Conservation (phyloP, 2,329 filamentous ascomycete species). For the Ambrosiella cleistominuta region DNA sequence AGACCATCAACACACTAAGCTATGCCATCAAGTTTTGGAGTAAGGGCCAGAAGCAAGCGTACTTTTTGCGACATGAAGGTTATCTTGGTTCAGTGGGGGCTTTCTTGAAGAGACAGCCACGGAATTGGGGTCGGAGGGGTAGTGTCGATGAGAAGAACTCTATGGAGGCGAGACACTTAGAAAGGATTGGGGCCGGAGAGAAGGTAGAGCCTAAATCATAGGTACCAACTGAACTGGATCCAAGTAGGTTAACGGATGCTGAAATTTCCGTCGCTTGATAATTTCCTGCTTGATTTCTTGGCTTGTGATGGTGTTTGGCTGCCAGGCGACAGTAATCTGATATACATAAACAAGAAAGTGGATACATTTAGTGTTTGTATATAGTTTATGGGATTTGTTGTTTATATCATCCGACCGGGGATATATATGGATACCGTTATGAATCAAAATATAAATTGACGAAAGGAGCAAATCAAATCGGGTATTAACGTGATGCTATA, state of each 20-base stretch:
- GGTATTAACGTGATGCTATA: background rate
- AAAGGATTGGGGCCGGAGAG: constrained; percentile 7
- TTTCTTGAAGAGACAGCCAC: constrained; percentile 78
- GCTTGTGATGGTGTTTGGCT: too few species aligned
- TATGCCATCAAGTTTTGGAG: constrained; percentile 98
- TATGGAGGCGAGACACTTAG: constrained; percentile 19
- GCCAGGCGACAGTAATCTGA: too few species aligned
- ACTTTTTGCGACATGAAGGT: constrained; percentile 88
- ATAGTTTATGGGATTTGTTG: background rate
- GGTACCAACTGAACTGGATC: background rate
- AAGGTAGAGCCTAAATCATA: background rate
- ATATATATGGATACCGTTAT: background rate
- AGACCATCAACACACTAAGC: constrained; percentile 93
- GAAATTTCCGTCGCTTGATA: background rate
- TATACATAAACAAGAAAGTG: background rate
- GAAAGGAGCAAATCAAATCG: background rate
- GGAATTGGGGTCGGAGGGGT: constrained; percentile 74
- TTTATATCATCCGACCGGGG: background rate
- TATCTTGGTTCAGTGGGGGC: constrained; percentile 89
- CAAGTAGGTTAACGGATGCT: background rate
- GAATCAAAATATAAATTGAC: background rate
- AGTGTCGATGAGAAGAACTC: constrained; percentile 44
- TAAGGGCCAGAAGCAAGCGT: constrained; percentile 82
- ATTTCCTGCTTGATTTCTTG: too few species aligned
- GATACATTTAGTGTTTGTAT: background rate